Evolutionary conservation across 495 filamentous ascomycete genomes (phyloP).

Genomic region (Neurospora terricola): DNA sequence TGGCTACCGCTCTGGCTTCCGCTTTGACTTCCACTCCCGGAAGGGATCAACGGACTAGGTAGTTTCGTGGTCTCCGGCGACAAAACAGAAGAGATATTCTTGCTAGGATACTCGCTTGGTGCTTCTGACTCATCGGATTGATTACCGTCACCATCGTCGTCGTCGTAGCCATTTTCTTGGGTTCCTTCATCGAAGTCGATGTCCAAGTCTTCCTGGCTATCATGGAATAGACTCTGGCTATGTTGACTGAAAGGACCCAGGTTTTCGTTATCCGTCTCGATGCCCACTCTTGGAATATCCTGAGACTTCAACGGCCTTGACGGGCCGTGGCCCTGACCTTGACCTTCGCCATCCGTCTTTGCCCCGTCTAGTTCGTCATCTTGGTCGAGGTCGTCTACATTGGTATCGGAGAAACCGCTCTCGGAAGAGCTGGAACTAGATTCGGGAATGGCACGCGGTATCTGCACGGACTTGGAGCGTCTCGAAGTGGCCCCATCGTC

Average conservation of each 20-base stretch:
- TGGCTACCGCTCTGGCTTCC: not conserved
- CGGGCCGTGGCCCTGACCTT: not conserved
- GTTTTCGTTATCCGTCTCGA: constrained; percentile 14
- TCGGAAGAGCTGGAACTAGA: not conserved
- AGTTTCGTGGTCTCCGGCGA: not conserved
- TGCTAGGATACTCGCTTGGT: constrained; percentile 24
- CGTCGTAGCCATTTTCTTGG: constrained; percentile 2
- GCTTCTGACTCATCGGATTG: constrained; percentile 10
- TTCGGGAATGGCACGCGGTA: not conserved
- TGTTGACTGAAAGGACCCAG: not conserved
- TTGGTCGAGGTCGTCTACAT: constrained; percentile 9
- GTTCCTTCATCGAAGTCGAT: not conserved
- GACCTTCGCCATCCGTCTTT: constrained; percentile 19
- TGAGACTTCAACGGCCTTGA: constrained; percentile 16
- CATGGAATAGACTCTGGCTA: not conserved
- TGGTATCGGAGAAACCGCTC: not conserved
- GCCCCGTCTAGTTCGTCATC: constrained; percentile 26
- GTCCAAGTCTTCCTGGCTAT: constrained; percentile 9
- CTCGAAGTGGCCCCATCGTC: not conserved
- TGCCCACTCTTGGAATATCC: constrained; percentile 34
- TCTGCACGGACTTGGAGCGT: not conserved
- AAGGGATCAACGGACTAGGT: not conserved
- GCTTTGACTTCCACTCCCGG: constrained; percentile 4
- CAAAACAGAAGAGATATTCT: not conserved
- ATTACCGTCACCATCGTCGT: constrained; percentile 1